These are phyloP conservation scores for Capsicum rhomboideum DNA, from an alignment of 257 asterid species.

Conservation along the genomic window DNA sequence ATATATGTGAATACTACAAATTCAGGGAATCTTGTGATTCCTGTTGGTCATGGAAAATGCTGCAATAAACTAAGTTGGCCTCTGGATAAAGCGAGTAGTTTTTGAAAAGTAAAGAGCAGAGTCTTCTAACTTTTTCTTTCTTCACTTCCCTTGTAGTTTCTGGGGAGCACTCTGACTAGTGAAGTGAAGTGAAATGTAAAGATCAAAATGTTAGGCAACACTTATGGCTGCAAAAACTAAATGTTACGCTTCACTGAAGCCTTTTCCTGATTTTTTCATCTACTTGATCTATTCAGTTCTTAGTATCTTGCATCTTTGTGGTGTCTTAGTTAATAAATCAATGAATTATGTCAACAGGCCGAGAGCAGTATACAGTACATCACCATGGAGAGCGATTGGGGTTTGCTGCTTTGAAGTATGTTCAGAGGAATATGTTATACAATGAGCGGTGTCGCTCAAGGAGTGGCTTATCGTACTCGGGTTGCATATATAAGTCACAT, in stretches of 20 bases:
- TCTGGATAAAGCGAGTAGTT: not conserved
- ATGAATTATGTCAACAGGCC: constrained; percentile 5
- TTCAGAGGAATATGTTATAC: constrained; percentile 17
- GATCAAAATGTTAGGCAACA: not conserved
- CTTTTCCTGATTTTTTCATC: not conserved
- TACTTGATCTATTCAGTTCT: not conserved
- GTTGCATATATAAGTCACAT: constrained; percentile 17
- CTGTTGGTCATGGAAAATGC: not conserved
- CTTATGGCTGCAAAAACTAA: not conserved
- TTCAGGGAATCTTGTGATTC: not conserved
- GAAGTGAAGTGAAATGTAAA: not conserved
- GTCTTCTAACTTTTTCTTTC: not conserved
- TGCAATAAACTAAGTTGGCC: not conserved
- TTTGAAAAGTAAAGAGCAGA: not conserved
- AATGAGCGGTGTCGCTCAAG: constrained; percentile 24
- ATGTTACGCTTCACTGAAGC: not conserved
- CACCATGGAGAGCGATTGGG: constrained; percentile 28
- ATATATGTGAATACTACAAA: not conserved
- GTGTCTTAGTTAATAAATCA: not conserved
- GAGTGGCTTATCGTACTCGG: constrained; percentile 17
- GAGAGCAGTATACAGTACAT: constrained; percentile 31
- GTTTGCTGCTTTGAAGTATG: constrained; percentile 18
- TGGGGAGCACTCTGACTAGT: not conserved
- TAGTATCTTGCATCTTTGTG: not conserved
- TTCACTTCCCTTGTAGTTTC: not conserved